These are phyloP conservation scores for Nidula niveotomentosa DNA, from an alignment of 1,284 basidiomycete species.

Conservation along the genomic window DNA sequence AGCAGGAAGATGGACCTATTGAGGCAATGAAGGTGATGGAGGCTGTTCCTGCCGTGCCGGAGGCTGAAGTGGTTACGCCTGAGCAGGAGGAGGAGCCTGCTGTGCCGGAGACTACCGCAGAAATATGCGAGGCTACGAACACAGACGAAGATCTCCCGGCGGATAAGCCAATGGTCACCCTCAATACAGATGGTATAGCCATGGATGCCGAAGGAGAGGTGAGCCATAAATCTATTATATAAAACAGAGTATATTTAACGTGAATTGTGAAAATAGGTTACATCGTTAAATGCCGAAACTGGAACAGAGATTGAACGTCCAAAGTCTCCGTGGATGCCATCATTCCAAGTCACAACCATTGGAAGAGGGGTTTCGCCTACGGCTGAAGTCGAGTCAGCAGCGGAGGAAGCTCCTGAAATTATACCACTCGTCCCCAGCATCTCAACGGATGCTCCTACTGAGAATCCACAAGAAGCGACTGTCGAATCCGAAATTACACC, in stretches of 20 bases:
- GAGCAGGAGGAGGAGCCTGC: neutral
- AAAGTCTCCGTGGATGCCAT: constrained; percentile 21
- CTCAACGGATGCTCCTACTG: neutral
- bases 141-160: neutral
- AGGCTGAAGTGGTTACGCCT: neutral
- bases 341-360: constrained; percentile 24
- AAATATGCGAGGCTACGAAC: neutral
- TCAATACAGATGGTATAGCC: neutral
- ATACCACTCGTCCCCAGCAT: no score
- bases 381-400: constrained; percentile 6
- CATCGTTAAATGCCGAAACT: no score
- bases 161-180: neutral
- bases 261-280: no score
- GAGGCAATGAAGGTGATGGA: no score
- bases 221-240: no score
- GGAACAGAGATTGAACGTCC: constrained; percentile 12
- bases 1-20: no score
- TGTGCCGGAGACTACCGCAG: neutral
- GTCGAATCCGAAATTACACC: no score
- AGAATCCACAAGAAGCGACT: neutral
- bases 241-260: no score
- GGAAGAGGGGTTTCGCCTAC: constrained; percentile 11
- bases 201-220: no score
- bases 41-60: neutral
- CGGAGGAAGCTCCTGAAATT: neutral